phyloP scores from a whole-genome alignment of 2,329 filamentous ascomycete species.

The Botryotinia globosa region DNA sequence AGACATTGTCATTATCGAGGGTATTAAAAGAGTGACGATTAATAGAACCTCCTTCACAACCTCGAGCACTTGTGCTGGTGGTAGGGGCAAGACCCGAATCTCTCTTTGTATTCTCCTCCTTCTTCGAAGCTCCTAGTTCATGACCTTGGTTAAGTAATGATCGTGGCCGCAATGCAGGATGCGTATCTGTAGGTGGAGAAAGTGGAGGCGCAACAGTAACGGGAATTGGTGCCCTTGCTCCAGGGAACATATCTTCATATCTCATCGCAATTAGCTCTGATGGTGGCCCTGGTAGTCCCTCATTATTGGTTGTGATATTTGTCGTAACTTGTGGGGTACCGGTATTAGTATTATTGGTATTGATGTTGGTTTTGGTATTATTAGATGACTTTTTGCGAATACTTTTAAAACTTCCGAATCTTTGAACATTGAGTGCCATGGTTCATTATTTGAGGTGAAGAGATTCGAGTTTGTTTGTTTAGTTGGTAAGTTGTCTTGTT shows the following conservation, averaged over 20 bases:
- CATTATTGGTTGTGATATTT: constrained; percentile 24
- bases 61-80: constrained; percentile 41
- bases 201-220: constrained; percentile 36
- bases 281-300: constrained; percentile 33
- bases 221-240: constrained; percentile 55
- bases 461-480: neutral
- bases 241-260: constrained; percentile 58
- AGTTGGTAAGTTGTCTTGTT: neutral
- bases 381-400: neutral
- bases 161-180: constrained; percentile 34
- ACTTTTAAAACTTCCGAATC: constrained; percentile 16
- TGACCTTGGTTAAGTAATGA: constrained; percentile 8
- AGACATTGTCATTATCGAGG: constrained; percentile 27
- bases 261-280: constrained; percentile 50
- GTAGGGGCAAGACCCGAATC: constrained; percentile 54
- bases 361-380: neutral
- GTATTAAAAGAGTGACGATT: constrained; percentile 38
- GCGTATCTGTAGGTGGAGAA: constrained; percentile 31
- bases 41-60: constrained; percentile 38
- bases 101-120: constrained; percentile 45
- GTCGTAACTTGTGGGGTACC: constrained; percentile 11
- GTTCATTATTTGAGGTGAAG: neutral
- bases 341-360: neutral
- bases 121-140: constrained; percentile 41
- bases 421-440: constrained; percentile 8